Evolutionary conservation across 345 rosid species (phyloP).

Genomic region (Acer campestre): DNA sequence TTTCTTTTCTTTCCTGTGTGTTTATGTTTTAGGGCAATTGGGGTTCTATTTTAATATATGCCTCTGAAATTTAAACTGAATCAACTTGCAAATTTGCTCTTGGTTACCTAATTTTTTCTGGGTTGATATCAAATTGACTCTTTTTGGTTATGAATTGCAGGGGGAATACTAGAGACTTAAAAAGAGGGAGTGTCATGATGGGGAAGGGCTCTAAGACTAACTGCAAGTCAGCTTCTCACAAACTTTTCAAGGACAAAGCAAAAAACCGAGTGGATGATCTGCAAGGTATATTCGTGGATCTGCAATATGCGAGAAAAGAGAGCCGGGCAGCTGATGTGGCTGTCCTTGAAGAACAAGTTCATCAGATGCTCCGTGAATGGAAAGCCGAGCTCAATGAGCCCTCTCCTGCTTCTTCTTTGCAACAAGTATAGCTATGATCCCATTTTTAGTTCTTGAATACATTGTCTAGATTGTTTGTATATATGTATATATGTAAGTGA

Average conservation of each 20-base stretch:
- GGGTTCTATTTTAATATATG: neutral
- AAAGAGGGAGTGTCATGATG: conserved; percentile 40
- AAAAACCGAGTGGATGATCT: conserved; percentile 98
- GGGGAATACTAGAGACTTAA: conserved; percentile 19
- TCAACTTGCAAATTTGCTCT: neutral
- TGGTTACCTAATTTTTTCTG: conserved; percentile 6
- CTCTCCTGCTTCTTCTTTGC: conserved; percentile 95
- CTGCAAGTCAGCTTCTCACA: conserved; percentile 95
- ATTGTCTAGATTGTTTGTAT: neutral
- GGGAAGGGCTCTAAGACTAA: conserved; percentile 83
- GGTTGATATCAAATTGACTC: conserved; percentile 20
- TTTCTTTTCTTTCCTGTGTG: neutral
- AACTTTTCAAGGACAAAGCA: conserved; percentile 90
- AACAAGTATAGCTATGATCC: conserved; percentile 59
- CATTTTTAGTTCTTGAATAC: conserved; percentile 15
- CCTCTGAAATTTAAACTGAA: neutral
- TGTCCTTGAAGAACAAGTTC: conserved; percentile 95
- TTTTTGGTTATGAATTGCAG: conserved; percentile 25
- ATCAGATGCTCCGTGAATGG: conserved; percentile 99
- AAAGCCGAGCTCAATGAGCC: conserved; percentile 98
- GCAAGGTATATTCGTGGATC: conserved; percentile 83
- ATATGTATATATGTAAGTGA: neutral
- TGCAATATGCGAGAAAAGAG: conserved; percentile 92
- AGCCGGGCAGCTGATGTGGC: conserved; percentile 69
- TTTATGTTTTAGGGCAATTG: no score